Evolutionary conservation across 108 stramenopile species (phyloP).

Genomic region (Chaetoceros muelleri): DNA sequence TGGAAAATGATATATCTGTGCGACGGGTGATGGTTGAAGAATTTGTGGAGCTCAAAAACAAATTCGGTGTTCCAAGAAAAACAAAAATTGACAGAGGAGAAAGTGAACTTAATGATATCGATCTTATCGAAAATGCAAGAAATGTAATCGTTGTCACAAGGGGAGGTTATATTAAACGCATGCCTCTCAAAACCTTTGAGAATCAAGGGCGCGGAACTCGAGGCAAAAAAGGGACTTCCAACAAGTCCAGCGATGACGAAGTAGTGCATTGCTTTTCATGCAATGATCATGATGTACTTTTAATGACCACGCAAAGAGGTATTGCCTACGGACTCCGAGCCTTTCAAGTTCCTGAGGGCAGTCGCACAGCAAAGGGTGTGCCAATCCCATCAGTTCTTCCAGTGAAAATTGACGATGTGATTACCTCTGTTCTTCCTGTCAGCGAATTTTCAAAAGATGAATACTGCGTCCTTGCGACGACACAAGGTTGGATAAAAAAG

Average conservation of each 20-base stretch:
- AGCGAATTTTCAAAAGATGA: constrained; percentile 63
- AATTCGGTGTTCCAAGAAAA: constrained; percentile 75
- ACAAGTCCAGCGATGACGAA: constrained; percentile 51
- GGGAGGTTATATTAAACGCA: constrained; percentile 92
- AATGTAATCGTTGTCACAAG: constrained; percentile 89
- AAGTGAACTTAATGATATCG: constrained; percentile 76
- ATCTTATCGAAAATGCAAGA: constrained; percentile 77
- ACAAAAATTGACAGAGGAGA: constrained; percentile 67
- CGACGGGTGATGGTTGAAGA: constrained; percentile 76
- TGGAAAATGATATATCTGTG: constrained; percentile 67
- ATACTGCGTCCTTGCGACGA: constrained; percentile 87
- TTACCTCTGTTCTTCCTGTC: constrained; percentile 70
- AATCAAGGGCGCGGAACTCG: constrained; percentile 78
- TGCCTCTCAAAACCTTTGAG: constrained; percentile 89
- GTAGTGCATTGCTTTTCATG: constrained; percentile 91
- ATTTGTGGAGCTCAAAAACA: constrained; percentile 47
- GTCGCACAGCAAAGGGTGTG: constrained; percentile 69
- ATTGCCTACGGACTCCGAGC: constrained; percentile 88
- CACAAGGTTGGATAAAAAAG: constrained; percentile 87
- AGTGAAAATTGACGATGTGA: constrained; percentile 40
- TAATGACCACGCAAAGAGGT: constrained; percentile 86
- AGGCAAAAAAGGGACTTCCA: constrained; percentile 73
- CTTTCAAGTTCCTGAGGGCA: constrained; percentile 75
- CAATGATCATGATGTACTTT: constrained; percentile 90
- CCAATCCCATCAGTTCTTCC: constrained; percentile 81